phyloP scores from a whole-genome alignment of 495 filamentous ascomycete genomes.

The Aspergillus taichungensis region DNA sequence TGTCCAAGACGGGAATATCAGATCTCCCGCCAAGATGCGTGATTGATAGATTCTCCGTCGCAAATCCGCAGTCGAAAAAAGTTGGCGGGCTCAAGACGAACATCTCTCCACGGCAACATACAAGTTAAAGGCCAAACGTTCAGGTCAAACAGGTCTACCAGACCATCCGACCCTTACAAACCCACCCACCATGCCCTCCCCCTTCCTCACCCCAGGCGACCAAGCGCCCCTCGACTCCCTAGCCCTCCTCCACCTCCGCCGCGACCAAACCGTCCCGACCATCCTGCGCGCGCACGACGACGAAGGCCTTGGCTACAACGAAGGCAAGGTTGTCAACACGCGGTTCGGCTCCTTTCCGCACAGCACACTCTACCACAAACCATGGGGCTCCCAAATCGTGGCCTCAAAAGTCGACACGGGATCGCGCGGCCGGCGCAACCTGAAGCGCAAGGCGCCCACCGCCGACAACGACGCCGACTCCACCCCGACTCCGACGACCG shows the following conservation, averaged over 20 bases:
- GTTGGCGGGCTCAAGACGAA: slow-evolving; percentile 1
- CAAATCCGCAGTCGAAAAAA: neutral
- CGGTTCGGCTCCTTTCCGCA: slow-evolving; percentile 95
- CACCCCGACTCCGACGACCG: slow-evolving; percentile 4
- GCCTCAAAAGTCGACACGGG: slow-evolving; percentile 88
- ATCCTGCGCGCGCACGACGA: slow-evolving; percentile 55
- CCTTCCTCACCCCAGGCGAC: slow-evolving; percentile 61
- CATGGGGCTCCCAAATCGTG: slow-evolving; percentile 86
- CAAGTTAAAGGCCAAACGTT: neutral
- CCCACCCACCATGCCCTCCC: slow-evolving; percentile 41
- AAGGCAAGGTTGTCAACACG: slow-evolving; percentile 82
- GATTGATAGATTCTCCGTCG: neutral
- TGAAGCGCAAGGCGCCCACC: slow-evolving; percentile 45
- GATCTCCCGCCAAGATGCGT: slow-evolving; percentile 4
- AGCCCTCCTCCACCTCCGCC: slow-evolving; percentile 73
- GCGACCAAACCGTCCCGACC: slow-evolving; percentile 70
- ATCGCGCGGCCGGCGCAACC: slow-evolving; percentile 51
- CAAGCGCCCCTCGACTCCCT: slow-evolving; percentile 47
- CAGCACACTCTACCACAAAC: slow-evolving; percentile 66
- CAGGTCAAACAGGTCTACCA: neutral
- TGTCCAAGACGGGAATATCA: slow-evolving; percentile 12
- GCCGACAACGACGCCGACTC: slow-evolving; percentile 16
- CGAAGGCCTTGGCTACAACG: slow-evolving; percentile 60
- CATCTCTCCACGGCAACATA: slow-evolving; percentile 14
- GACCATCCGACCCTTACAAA: neutral